Conservation (phyloP, 2,329 filamentous ascomycete genomes). For the Dothistroma pini region DNA sequence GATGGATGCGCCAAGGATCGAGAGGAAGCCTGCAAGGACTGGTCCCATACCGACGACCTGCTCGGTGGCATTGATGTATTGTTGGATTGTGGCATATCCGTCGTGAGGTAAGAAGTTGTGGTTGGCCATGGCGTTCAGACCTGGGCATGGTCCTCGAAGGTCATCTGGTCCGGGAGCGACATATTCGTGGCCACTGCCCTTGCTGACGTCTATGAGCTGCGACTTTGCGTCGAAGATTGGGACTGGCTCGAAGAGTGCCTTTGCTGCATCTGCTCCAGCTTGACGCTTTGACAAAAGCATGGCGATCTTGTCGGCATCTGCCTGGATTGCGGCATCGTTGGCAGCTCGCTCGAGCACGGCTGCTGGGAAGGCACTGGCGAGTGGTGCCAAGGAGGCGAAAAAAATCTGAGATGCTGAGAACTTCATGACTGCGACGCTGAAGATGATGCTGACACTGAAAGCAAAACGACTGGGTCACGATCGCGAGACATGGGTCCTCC, state of each 20-base stretch:
- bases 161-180: conserved; percentile 28
- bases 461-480: not conserved
- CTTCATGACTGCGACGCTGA: not conserved
- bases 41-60: conserved; percentile 34
- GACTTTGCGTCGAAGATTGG: conserved; percentile 29
- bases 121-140: conserved; percentile 33
- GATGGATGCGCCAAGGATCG: conserved; percentile 33
- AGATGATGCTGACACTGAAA: not conserved
- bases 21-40: conserved; percentile 33
- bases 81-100: conserved; percentile 31
- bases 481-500: not conserved
- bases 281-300: conserved; percentile 23
- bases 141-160: conserved; percentile 31
- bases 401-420: not conserved
- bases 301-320: not conserved
- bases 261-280: conserved; percentile 20
- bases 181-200: conserved; percentile 27
- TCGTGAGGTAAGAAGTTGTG: conserved; percentile 31
- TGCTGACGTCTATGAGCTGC: conserved; percentile 27
- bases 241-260: conserved; percentile 23
- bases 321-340: conserved; percentile 5
- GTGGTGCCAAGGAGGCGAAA: conserved; percentile 4
- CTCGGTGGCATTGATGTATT: conserved; percentile 30
- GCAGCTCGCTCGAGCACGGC: not conserved
- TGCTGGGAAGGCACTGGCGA: conserved; percentile 8